Conservation (phyloP, 352 stramenopile genomes). For the Globisporangium rhizosaccharum region DNA sequence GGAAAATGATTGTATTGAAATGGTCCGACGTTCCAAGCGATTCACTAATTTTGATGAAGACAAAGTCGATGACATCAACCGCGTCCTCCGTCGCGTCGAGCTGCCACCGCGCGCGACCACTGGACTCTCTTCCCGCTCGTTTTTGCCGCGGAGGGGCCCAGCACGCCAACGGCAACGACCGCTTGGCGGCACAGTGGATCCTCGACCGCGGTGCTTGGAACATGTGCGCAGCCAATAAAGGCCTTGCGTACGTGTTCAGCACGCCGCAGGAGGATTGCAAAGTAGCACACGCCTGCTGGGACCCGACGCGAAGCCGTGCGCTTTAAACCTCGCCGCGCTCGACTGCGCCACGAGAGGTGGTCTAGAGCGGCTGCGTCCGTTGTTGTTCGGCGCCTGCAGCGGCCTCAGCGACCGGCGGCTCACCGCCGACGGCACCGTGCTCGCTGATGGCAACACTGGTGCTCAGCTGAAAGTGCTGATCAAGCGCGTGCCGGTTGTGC, state of each 20-base stretch:
- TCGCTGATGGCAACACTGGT: no score
- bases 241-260: slow-evolving; percentile 1
- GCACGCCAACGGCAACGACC: neutral
- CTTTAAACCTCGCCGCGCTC: no score
- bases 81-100: neutral
- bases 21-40: neutral
- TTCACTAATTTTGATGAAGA: neutral
- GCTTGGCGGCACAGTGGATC: neutral
- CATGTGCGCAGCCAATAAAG: neutral
- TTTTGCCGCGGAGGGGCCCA: neutral
- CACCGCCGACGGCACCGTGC: no score
- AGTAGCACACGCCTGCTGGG: no score
- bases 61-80: neutral
- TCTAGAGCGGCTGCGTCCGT: no score
- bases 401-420: no score
- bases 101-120: neutral
- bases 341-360: no score
- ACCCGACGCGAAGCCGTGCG: no score
- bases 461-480: no score
- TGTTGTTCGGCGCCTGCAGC: no score
- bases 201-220: neutral
- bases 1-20: neutral
- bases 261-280: neutral
- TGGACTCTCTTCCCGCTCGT: neutral
- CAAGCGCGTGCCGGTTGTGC: no score